These are phyloP conservation scores for Amphibolis antarctica DNA, from an alignment of 106 monocot species.

Conservation along the genomic window DNA sequence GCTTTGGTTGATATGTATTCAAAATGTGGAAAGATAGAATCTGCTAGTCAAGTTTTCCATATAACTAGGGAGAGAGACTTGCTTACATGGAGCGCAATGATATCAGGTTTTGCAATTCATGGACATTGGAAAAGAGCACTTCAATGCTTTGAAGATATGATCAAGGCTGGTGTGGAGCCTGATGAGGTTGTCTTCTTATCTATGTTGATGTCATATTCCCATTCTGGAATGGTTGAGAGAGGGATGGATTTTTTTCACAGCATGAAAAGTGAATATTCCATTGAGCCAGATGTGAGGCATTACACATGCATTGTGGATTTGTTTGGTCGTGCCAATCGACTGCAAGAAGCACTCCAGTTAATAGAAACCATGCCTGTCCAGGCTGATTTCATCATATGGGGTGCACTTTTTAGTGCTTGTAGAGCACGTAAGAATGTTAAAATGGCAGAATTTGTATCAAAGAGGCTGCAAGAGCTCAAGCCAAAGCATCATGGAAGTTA, in stretches of 20 bases:
- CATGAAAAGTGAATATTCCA: constrained; percentile 36
- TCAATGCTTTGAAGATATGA: constrained; percentile 42
- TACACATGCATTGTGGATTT: constrained; percentile 82
- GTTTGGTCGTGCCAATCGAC: constrained; percentile 64
- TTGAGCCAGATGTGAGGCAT: constrained; percentile 31
- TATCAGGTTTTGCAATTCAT: constrained; percentile 65
- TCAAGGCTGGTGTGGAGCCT: constrained; percentile 27
- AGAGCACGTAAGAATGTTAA: constrained; percentile 31
- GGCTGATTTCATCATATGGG: constrained; percentile 75
- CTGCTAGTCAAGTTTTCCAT: constrained; percentile 51
- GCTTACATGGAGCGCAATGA: constrained; percentile 62
- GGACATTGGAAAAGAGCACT: constrained; percentile 51
- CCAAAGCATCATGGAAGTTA: constrained; percentile 73
- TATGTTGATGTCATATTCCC: constrained; percentile 59
- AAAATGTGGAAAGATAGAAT: constrained; percentile 53
- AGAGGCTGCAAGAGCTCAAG: constrained; percentile 56
- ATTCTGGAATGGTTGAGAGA: constrained; percentile 38
- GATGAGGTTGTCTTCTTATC: constrained; percentile 61
- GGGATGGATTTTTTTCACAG: constrained; percentile 38
- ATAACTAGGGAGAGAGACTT: constrained; percentile 42
- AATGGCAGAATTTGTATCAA: constrained; percentile 48
- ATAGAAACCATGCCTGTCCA: constrained; percentile 52
- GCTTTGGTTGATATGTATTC: constrained; percentile 85
- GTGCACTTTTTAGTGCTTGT: constrained; percentile 61
- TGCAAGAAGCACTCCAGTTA: constrained; percentile 51